These are phyloP conservation scores for Nemania abortiva DNA, from an alignment of 2,329 filamentous ascomycete species.

Conservation along the genomic window DNA sequence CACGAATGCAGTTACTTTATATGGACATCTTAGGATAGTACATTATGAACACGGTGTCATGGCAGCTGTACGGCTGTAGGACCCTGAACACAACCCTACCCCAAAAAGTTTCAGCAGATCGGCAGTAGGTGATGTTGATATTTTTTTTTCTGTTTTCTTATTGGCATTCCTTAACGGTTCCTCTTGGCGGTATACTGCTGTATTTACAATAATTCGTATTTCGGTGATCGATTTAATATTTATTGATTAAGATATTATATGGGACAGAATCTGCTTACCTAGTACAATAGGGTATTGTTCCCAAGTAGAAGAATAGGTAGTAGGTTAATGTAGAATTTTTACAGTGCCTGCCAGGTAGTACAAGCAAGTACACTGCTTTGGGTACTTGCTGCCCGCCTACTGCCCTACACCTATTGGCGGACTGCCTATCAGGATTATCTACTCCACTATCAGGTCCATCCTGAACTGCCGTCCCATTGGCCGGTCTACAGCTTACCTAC, in stretches of 20 bases:
- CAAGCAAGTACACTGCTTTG: neutral
- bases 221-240: neutral
- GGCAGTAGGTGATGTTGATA: neutral
- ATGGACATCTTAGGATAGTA: neutral
- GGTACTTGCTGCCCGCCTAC: constrained; percentile 1
- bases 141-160: neutral
- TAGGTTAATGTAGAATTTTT: neutral
- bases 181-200: neutral
- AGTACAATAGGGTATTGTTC: too few relatives aligned
- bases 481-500: constrained; percentile 1
- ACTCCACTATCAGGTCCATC: neutral
- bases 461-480: neutral
- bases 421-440: constrained; percentile 2
- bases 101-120: neutral
- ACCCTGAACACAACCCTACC: neutral
- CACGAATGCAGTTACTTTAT: neutral
- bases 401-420: constrained; percentile 4
- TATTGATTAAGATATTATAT: neutral
- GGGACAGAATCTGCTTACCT: neutral
- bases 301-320: neutral
- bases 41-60: constrained; percentile 4
- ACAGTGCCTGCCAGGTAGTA: neutral
- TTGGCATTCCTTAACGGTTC: neutral
- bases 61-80: constrained; percentile 4
- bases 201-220: neutral